These are phyloP conservation scores for Sugiyamaella valdiviana DNA, from an alignment of 805 yeast genomes.

Conservation along the genomic window DNA sequence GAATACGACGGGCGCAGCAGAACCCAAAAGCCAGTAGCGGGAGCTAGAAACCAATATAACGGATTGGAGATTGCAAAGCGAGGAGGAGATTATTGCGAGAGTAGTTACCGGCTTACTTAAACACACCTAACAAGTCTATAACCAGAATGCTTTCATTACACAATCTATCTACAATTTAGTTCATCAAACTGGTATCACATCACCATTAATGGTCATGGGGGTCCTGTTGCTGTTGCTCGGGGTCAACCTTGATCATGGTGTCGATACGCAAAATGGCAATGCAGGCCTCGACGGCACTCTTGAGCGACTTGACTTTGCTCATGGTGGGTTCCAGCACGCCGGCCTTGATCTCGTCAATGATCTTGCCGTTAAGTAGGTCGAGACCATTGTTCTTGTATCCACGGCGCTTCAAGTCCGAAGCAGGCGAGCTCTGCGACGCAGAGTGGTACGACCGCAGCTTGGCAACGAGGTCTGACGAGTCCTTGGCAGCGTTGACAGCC, in stretches of 20 bases:
- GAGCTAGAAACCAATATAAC: too few species aligned
- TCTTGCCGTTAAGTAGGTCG: conserved; percentile 85
- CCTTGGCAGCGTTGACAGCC: conserved; percentile 97
- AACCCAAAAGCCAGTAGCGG: too few species aligned
- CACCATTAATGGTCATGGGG: conserved; percentile 70
- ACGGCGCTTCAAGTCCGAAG: conserved; percentile 77
- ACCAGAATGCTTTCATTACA: too few species aligned
- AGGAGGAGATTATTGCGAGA: too few species aligned
- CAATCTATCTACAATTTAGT: not conserved
- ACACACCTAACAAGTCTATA: too few species aligned
- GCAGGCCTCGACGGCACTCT: conserved; percentile 97
- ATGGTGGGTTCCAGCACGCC: conserved; percentile 97
- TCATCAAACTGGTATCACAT: too few species aligned
- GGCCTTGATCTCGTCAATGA: conserved; percentile 71
- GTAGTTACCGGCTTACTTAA: too few species aligned
- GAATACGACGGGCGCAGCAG: too few species aligned
- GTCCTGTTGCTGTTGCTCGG: conserved; percentile 65
- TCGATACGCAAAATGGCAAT: conserved; percentile 95
- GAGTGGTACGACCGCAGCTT: conserved; percentile 95
- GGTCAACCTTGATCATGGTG: conserved; percentile 96
- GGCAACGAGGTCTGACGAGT: conserved; percentile 89
- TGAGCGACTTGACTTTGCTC: conserved; percentile 85
- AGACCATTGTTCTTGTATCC: conserved; percentile 87
- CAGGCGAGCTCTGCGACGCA: conserved; percentile 80
- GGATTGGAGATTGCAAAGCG: too few species aligned